Percentiles rank a stretch among this genome's conserved stretches.
phyloP scores from a whole-genome alignment of 2,329 filamentous ascomycete genomes.

The Aspergillus proliferans region DNA sequence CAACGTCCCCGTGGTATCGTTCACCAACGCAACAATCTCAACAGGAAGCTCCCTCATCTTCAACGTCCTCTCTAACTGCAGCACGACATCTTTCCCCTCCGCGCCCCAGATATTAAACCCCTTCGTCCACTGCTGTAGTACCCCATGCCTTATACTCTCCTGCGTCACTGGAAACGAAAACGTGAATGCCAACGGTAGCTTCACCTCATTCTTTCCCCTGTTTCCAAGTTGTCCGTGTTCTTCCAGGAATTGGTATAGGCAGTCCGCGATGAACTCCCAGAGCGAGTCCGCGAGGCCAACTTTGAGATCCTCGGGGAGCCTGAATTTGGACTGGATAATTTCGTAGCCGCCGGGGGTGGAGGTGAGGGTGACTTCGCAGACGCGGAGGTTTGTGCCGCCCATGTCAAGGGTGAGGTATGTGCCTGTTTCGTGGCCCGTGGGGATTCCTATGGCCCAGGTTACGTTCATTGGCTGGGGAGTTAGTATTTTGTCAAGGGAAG shows the following conservation, averaged over 20 bases:
- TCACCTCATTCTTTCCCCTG: slow-evolving; percentile 32
- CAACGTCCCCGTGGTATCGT: slow-evolving; percentile 88
- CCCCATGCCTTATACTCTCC: slow-evolving; percentile 74
- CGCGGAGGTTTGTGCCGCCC: slow-evolving; percentile 83
- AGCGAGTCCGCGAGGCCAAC: slow-evolving; percentile 68
- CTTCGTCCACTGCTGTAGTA: slow-evolving; percentile 87
- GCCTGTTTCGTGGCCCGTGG: slow-evolving; percentile 72
- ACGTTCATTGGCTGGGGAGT: slow-evolving; percentile 74
- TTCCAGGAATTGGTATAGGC: slow-evolving; percentile 71
- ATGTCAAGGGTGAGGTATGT: slow-evolving; percentile 79
- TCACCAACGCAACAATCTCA: slow-evolving; percentile 78
- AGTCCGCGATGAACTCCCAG: slow-evolving; percentile 83
- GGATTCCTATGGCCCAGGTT: slow-evolving; percentile 80
- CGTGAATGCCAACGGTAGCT: slow-evolving; percentile 74
- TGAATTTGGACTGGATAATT: slow-evolving; percentile 81
- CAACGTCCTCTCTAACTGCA: slow-evolving; percentile 71
- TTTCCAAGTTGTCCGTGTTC: slow-evolving; percentile 52
- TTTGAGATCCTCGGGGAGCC: slow-evolving; percentile 78
- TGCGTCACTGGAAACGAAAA: slow-evolving; percentile 87
- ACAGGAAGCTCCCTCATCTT: slow-evolving; percentile 67
- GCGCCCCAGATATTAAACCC: slow-evolving; percentile 85
- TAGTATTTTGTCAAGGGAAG: not conserved
- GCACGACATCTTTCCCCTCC: slow-evolving; percentile 77
- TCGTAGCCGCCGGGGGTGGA: slow-evolving; percentile 74
- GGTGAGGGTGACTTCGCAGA: slow-evolving; percentile 76